Evolutionary conservation across 805 yeast species (phyloP).

Genomic region (Yamadazyma paraphyllophila): DNA sequence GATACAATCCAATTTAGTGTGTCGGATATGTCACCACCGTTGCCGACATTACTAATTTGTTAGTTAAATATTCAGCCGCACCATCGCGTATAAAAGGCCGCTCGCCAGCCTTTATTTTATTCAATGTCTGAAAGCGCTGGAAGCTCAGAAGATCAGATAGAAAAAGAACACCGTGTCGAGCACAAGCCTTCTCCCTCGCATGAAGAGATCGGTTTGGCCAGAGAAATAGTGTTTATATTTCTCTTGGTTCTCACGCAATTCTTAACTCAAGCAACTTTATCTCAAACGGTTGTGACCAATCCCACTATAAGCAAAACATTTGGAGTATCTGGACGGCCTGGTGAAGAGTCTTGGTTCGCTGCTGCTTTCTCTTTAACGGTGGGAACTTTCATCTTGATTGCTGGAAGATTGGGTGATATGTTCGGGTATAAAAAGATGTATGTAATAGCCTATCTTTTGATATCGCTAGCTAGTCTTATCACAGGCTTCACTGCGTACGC

Average conservation of each 20-base stretch:
- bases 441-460: slow-evolving; percentile 24
- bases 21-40: no score
- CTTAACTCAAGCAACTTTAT: slow-evolving; percentile 28
- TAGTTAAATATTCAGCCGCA: background rate
- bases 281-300: slow-evolving; percentile 26
- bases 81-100: background rate
- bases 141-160: background rate
- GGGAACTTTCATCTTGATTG: slow-evolving; percentile 34
- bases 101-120: background rate
- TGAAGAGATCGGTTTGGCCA: slow-evolving; percentile 21
- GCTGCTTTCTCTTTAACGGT: slow-evolving; percentile 34
- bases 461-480: slow-evolving; percentile 22
- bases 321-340: slow-evolving; percentile 22
- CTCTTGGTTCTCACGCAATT: slow-evolving; percentile 27
- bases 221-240: slow-evolving; percentile 24
- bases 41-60: no score
- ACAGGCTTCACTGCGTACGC: slow-evolving; percentile 28
- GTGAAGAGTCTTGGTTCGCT: slow-evolving; percentile 36
- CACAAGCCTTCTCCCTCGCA: slow-evolving; percentile 15
- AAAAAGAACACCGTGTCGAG: background rate
- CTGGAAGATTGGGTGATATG: slow-evolving; percentile 36
- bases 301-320: slow-evolving; percentile 22
- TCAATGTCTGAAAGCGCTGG: background rate
- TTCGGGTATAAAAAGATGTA: slow-evolving; percentile 32
- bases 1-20: no score